Evolutionary conservation across 495 filamentous ascomycete species (phyloP), one percentile per base, ranked within the genome.

Genomic region (Elasticomyces elasticus): DNA sequence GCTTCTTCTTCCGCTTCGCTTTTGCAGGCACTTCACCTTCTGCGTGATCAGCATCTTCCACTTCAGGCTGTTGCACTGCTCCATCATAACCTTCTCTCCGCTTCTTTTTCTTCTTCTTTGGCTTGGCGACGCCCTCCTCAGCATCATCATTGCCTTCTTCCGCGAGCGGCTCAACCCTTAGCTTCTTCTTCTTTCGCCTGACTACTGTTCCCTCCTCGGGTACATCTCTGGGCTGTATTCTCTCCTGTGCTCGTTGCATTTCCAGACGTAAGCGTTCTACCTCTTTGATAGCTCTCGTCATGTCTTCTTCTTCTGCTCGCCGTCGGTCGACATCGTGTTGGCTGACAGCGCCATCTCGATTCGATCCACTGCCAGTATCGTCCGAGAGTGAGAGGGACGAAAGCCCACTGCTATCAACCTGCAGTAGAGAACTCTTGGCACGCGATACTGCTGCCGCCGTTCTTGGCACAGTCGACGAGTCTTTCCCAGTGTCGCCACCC

Each of bases 161-260:
- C 19, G 13, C 28, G 24, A 26, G 23, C 13, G 17, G 33, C 25
- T 50, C 63, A 0, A 49, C 58, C 47, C 57, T 65, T 60, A 73
- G 71, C 66, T 77, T 79, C 66, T 77, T 84, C 66, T 80, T 83
- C 71, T 87, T 91, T 69, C 83, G 90, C 72, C 80, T 86, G 6
- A 95, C 81, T 25, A 89, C 70, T 5, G 75, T 82, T 11, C 84
- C 87, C 56, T 87, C 87, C 4, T 71, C 71, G n/a, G 81, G 76
- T 2, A 81, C 79, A 52, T 86, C 77, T 26, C 79, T 76, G 13
- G 79, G 76, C 64, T 86, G 75, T 30, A 94, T 84, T 49, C 87
- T 71, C 70, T 97, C 90, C 30, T 86, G 85, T 15, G 84, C 85
- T 60, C 88, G 72, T 69, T 96, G 90, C 89, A 98, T 96, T 67